Evolutionary conservation across 2,329 filamentous ascomycete species (phyloP).

Genomic region (Ceratocystis lukuohia): DNA sequence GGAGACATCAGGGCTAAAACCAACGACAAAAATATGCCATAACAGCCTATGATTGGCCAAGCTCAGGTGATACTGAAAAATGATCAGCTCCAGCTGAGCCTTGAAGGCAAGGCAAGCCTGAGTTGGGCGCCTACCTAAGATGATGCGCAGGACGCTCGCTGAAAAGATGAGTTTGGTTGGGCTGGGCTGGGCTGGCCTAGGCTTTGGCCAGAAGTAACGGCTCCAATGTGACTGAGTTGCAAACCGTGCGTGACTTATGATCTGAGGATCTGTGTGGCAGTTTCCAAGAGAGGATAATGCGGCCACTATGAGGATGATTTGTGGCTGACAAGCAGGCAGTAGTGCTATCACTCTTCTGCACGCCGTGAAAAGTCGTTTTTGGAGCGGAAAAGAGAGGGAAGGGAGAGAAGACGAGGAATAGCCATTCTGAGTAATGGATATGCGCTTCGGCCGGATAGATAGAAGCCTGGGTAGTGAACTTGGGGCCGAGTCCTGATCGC

Average conservation of each 20-base stretch:
- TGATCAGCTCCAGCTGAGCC: background rate
- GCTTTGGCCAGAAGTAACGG: background rate
- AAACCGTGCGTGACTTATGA: background rate
- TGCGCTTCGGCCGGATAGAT: background rate
- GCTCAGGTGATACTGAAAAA: background rate
- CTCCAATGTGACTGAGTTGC: background rate
- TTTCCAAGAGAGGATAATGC: too few relatives aligned
- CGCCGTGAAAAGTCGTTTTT: background rate
- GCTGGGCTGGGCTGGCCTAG: background rate
- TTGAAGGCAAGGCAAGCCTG: background rate
- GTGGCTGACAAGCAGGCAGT: background rate
- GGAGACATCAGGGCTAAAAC: too few relatives aligned
- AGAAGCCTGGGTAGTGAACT: background rate
- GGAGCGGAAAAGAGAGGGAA: background rate
- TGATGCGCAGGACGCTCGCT: background rate
- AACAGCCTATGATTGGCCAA: background rate
- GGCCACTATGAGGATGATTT: background rate
- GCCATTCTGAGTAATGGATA: background rate
- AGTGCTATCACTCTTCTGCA: background rate
- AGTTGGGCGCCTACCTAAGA: background rate
- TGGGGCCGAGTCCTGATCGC: too few relatives aligned
- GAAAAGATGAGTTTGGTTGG: background rate
- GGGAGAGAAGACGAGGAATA: too few relatives aligned
- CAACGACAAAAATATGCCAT: background rate
- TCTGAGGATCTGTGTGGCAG: too few relatives aligned